Conservation (phyloP, 352 stramenopile species). For the Pythium chondricola region DNA sequence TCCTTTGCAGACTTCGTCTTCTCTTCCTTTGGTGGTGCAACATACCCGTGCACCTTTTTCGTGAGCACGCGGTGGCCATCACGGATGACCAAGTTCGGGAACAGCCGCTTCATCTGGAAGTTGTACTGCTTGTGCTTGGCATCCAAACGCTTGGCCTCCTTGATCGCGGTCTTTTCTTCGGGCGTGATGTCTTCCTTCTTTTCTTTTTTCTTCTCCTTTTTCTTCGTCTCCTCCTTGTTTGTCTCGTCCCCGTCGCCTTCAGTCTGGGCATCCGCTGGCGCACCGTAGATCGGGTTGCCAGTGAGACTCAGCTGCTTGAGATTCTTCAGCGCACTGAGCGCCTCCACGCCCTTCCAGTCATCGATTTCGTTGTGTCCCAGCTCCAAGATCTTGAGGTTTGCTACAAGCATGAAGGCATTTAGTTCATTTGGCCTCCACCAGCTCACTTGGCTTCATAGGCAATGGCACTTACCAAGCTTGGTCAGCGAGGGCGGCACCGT, state of each 20-base stretch:
- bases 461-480: slow-evolving; percentile 66
- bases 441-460: no score
- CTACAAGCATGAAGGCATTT: slow-evolving; percentile 29
- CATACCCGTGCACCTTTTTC: slow-evolving; percentile 80
- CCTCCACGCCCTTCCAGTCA: slow-evolving; percentile 71
- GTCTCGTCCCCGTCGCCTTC: slow-evolving; percentile 13
- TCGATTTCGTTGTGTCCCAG: slow-evolving; percentile 80
- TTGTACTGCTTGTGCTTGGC: slow-evolving; percentile 86
- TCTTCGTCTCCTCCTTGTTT: neutral
- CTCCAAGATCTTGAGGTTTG: slow-evolving; percentile 75
- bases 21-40: slow-evolving; percentile 65
- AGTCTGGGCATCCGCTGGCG: slow-evolving; percentile 27
- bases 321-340: slow-evolving; percentile 45
- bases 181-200: slow-evolving; percentile 28
- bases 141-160: slow-evolving; percentile 63
- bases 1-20: slow-evolving; percentile 33
- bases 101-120: slow-evolving; percentile 85
- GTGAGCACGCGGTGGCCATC: slow-evolving; percentile 71
- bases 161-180: slow-evolving; percentile 44
- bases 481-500: slow-evolving; percentile 51
- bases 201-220: slow-evolving; percentile 7
- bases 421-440: no score
- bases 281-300: slow-evolving; percentile 71
- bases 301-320: slow-evolving; percentile 77
- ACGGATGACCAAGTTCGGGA: slow-evolving; percentile 71